Evolutionary conservation across 169 alveolate species (phyloP).

Genomic region (Eimeria zaria): DNA sequence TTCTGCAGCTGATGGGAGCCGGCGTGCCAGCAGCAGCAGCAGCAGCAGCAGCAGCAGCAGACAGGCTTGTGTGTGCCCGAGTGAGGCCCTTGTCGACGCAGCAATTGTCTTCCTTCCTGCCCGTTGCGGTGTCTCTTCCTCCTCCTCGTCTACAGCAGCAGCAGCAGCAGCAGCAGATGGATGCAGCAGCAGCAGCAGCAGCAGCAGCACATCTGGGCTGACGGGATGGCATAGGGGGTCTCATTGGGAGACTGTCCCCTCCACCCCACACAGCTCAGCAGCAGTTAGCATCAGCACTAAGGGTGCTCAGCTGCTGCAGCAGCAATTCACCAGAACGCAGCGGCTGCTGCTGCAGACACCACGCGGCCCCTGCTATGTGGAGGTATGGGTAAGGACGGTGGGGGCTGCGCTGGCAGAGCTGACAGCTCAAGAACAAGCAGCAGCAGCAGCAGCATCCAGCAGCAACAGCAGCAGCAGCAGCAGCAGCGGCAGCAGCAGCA

Average conservation of each 20-base stretch:
- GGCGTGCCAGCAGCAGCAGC: slow-evolving; percentile 39
- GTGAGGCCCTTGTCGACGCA: slow-evolving; percentile 37
- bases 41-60: slow-evolving; percentile 58
- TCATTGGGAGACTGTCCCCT: slow-evolving; percentile 4
- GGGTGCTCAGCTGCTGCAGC: slow-evolving; percentile 52
- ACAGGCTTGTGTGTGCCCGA: neutral
- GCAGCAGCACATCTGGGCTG: slow-evolving; percentile 36
- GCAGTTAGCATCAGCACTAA: neutral
- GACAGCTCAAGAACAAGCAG: neutral
- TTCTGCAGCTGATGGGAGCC: slow-evolving; percentile 21
- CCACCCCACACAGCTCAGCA: neutral
- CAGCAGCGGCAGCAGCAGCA: slow-evolving; percentile 67
- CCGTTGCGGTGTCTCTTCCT: neutral
- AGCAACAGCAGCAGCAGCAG: slow-evolving; percentile 23
- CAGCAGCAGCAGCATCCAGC: slow-evolving; percentile 23
- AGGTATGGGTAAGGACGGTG: slow-evolving; percentile 49
- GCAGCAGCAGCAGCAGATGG: neutral
- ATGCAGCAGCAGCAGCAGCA: slow-evolving; percentile 7
- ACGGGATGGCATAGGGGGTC: slow-evolving; percentile 28
- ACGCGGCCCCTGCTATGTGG: slow-evolving; percentile 27
- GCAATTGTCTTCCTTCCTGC: slow-evolving; percentile 41
- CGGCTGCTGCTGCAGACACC: slow-evolving; percentile 43
- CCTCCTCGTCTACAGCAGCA: neutral
- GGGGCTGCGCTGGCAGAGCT: slow-evolving; percentile 51
- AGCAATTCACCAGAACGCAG: slow-evolving; percentile 25